phyloP scores from a whole-genome alignment of 2,329 filamentous ascomycete genomes.

The Corynespora cassiicola region DNA sequence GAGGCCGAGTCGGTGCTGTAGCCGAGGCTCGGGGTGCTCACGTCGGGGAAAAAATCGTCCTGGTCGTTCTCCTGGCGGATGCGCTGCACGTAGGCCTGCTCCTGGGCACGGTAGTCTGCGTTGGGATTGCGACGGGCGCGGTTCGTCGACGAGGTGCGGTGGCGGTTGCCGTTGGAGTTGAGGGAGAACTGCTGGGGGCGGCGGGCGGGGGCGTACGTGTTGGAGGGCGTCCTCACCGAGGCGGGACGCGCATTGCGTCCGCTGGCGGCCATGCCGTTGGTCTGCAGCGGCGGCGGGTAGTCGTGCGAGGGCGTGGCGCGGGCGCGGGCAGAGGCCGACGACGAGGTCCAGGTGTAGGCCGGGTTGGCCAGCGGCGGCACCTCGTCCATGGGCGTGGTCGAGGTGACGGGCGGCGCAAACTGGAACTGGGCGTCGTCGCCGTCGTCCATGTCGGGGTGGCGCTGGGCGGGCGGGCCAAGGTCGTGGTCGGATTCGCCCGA shows the following conservation, averaged over 20 bases:
- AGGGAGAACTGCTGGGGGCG: constrained; percentile 56
- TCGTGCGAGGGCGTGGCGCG: constrained; percentile 23
- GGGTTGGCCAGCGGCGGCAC: constrained; percentile 36
- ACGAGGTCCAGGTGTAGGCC: constrained; percentile 34
- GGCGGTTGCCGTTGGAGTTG: constrained; percentile 52
- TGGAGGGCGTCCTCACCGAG: constrained; percentile 55
- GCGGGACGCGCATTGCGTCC: constrained; percentile 43
- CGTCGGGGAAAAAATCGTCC: constrained; percentile 71
- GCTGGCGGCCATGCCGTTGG: constrained; percentile 18
- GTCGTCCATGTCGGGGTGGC: constrained; percentile 55
- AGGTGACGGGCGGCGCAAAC: constrained; percentile 46
- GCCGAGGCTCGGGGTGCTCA: constrained; percentile 71
- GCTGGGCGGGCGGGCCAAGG: too few relatives aligned
- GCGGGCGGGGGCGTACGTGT: constrained; percentile 57
- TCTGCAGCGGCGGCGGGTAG: constrained; percentile 28
- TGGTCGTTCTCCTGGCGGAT: constrained; percentile 77
- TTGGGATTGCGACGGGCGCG: constrained; percentile 68
- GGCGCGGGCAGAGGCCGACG: constrained; percentile 24
- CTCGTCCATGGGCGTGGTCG: constrained; percentile 41
- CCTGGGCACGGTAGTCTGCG: constrained; percentile 80
- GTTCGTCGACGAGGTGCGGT: constrained; percentile 64
- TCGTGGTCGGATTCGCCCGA: constrained; percentile 54
- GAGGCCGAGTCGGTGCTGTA: constrained; percentile 79
- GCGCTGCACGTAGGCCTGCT: constrained; percentile 93
- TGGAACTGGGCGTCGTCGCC: constrained; percentile 44